Evolutionary conservation across 1,284 basidiomycete genomes (phyloP).

Genomic region (Ceratobasidium sp.): DNA sequence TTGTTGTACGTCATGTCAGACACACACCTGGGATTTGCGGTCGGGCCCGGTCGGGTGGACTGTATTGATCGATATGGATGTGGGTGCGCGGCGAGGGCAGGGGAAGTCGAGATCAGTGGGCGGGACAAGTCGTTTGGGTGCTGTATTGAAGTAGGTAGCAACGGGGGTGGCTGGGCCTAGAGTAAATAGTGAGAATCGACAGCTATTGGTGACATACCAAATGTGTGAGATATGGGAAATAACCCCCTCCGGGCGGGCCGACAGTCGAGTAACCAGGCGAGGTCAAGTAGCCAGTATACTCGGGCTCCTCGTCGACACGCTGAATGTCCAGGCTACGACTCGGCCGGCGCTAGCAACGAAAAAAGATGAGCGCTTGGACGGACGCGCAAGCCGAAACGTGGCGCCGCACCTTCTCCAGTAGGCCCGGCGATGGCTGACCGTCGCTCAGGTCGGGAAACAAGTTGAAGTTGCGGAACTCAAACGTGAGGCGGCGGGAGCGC

Average conservation of each 20-base stretch:
- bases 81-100: constrained; percentile 44
- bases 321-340: constrained; percentile 28
- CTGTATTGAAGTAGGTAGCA: too few species aligned
- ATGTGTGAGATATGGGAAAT: constrained; percentile 13
- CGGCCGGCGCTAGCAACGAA: constrained; percentile 20
- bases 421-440: constrained; percentile 13
- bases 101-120: constrained; percentile 32
- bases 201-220: constrained; percentile 11
- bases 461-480: constrained; percentile 40
- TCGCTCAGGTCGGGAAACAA: constrained; percentile 32
- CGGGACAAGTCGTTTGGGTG: too few species aligned
- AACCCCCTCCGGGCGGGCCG: not conserved
- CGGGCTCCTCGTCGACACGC: constrained; percentile 17
- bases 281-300: constrained; percentile 14
- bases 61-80: constrained; percentile 25
- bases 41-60: constrained; percentile 2
- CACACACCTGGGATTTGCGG: constrained; percentile 14
- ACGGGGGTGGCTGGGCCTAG: not conserved
- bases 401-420: constrained; percentile 38
- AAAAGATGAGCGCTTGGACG: too few species aligned
- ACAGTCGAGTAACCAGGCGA: not conserved
- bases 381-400: constrained; percentile 30
- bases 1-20: constrained; percentile 38
- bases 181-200: constrained; percentile 28
- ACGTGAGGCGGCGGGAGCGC: constrained; percentile 37